Evolutionary conservation across 2,329 filamentous ascomycete species (phyloP).

Genomic region (Aureobasidium sp.): DNA sequence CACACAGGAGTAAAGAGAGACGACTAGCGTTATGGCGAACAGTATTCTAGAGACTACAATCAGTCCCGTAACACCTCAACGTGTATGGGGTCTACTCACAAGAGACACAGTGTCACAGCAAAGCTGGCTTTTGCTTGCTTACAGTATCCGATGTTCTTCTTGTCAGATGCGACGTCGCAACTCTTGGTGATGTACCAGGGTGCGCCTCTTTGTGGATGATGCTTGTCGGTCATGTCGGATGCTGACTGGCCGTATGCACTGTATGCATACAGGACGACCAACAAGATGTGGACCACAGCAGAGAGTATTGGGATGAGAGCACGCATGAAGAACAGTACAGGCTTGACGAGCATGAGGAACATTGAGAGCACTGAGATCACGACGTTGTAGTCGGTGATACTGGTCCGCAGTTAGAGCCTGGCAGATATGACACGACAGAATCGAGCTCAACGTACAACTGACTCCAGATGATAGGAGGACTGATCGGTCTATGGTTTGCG

Average conservation of each 20-base stretch:
- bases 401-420: conserved; percentile 30
- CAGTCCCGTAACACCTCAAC: neutral
- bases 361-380: conserved; percentile 68
- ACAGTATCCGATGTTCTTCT: conserved; percentile 49
- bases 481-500: conserved; percentile 59
- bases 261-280: conserved; percentile 57
- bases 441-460: conserved; percentile 51
- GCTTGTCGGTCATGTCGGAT: conserved; percentile 62
- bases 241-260: conserved; percentile 66
- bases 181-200: conserved; percentile 71
- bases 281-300: conserved; percentile 49
- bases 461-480: conserved; percentile 66
- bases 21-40: conserved; percentile 52
- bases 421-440: neutral
- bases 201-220: conserved; percentile 53
- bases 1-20: conserved; percentile 52
- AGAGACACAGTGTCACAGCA: conserved; percentile 57
- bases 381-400: conserved; percentile 68
- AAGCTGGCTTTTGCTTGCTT: conserved; percentile 61
- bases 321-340: conserved; percentile 63
- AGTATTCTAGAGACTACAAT: conserved; percentile 41
- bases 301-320: conserved; percentile 60
- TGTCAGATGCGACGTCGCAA: conserved; percentile 50
- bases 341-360: conserved; percentile 68
- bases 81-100: conserved; percentile 46